Evolutionary conservation across 331 rosid genomes (phyloP), one percentile per base, ranked within the genome.

Genomic region (Pyrus hybrid): DNA sequence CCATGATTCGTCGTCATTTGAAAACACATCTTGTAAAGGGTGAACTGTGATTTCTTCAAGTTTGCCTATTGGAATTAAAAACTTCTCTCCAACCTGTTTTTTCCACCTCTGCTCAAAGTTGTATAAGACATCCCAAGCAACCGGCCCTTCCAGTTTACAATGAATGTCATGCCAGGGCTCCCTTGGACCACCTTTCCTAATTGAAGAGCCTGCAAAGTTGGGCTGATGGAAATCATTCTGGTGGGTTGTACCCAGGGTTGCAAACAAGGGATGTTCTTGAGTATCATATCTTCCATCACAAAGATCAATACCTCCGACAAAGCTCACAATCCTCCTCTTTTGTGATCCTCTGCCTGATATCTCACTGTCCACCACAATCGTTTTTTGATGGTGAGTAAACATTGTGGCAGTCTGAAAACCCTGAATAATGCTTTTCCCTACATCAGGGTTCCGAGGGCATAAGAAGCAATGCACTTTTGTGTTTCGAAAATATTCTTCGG

Each of bases 101-200:
- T 70, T 72, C 97, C 99, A 94, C 79, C 99, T 86, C 45, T 94
- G 99, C 82, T 94, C 97, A 79, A 94, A 94, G 80, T 94, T 94
- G 85, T 84, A 85, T 72, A 94, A 69, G 16, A 94, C 95, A 75
- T 94, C 97, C 97, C 97, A 92, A 81, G 99, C 97, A 78, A 89
- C 63, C 2, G 97, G 93, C 4, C 97, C 99, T 86, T 92, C 97
- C 7, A 94, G 80, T 66, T 79, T 80, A 80, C 96, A 90, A 53
- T 94, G 97, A 72, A 92, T 87, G 68, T 92, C 99, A 78, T 94
- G 97, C 97, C 99, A 92, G 4, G 99, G 99, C 83, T 90, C 97
- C 79, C 93, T 83, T 8, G 99, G 99, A 79, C 97, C 97, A 12
- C 99, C 93, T 83, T 90, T 92, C 51, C 80, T 71, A 3, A 92